Conservation (phyloP, 768 basidiomycete genomes). For the Scleroderma citrinum region DNA sequence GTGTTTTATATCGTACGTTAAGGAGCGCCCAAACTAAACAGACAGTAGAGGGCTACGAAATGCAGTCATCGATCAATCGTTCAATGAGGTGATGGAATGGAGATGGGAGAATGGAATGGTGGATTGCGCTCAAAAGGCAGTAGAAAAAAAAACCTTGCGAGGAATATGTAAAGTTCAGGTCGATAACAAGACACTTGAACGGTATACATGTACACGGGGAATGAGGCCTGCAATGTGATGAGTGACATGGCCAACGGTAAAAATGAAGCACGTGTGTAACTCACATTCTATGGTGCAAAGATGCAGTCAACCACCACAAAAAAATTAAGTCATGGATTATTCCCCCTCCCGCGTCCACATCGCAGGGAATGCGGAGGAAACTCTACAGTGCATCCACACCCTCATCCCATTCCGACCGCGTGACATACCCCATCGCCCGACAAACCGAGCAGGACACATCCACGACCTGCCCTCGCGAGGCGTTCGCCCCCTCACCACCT, state of each 20-base stretch:
- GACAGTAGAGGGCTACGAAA: background rate
- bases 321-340: background rate
- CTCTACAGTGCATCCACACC: constrained; percentile 32
- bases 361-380: background rate
- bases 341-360: too few relatives aligned
- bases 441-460: constrained; percentile 77
- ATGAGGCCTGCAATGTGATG: too few relatives aligned
- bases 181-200: too few relatives aligned
- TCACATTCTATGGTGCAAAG: too few relatives aligned
- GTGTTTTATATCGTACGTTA: background rate
- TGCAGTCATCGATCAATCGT: background rate
- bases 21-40: background rate
- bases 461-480: constrained; percentile 27
- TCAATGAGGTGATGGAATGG: background rate
- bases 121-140: too few relatives aligned
- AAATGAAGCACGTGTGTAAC: too few relatives aligned
- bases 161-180: too few relatives aligned
- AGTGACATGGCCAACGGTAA: too few relatives aligned
- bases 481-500: too few relatives aligned
- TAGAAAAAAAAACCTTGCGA: too few relatives aligned
- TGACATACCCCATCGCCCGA: constrained; percentile 54
- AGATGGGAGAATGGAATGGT: too few relatives aligned
- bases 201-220: too few relatives aligned
- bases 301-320: background rate
- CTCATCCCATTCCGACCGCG: constrained; percentile 55